Conservation (phyloP, 78 protist species). For the Chrysochromulina tobinii region DNA sequence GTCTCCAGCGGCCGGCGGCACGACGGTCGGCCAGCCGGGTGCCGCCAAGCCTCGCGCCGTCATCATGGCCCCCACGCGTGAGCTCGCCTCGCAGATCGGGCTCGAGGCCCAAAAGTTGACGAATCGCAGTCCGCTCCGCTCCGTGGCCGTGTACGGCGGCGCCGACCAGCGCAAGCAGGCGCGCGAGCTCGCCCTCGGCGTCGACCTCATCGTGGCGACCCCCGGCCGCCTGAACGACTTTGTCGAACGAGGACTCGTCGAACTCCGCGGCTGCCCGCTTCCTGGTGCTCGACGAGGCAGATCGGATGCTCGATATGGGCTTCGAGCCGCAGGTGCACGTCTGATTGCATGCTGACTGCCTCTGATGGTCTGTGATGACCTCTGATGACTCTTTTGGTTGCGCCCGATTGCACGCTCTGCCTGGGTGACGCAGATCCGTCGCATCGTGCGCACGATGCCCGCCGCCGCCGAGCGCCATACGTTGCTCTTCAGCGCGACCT, state of each 20-base stretch:
- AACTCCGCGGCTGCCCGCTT: constrained; percentile 58
- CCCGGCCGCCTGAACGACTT: not conserved
- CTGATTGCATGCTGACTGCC: no score
- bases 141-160: not conserved
- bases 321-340: no score
- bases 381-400: no score
- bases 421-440: not conserved
- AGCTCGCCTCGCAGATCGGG: not conserved
- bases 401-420: no score
- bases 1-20: not conserved
- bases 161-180: not conserved
- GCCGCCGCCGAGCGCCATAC: constrained; percentile 82
- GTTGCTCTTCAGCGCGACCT: constrained; percentile 97
- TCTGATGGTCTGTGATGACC: no score
- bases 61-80: no score
- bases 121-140: not conserved
- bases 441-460: constrained; percentile 73
- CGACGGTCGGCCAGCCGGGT: not conserved
- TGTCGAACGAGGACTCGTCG: not conserved
- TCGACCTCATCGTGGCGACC: not conserved
- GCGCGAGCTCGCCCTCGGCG: not conserved
- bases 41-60: not conserved
- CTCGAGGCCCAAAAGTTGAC: not conserved
- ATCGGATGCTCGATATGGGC: no score
- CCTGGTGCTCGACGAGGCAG: not conserved